Percentiles rank a stretch among this genome's conserved stretches.
phyloP scores from a whole-genome alignment of 352 stramenopile genomes.

The Phytopythium oedochilum region DNA sequence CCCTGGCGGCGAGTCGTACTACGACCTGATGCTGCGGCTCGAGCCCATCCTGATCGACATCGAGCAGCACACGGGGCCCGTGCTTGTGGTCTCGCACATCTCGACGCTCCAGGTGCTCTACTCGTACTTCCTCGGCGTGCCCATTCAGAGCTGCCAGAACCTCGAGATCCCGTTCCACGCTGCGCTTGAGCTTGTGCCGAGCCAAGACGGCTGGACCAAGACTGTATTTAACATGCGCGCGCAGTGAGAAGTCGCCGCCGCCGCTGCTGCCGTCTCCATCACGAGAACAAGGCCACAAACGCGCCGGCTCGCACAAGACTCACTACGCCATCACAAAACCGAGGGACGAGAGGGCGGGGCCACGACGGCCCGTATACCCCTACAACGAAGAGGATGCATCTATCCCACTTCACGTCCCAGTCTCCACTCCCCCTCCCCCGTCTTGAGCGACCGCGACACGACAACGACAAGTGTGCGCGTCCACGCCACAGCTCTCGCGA shows the following conservation, averaged over 20 bases:
- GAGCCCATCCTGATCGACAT: conserved; percentile 93
- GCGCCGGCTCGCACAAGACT: neutral
- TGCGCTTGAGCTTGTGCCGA: conserved; percentile 76
- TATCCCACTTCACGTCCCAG: neutral
- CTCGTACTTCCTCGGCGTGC: conserved; percentile 80
- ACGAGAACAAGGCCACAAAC: neutral
- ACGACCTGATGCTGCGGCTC: conserved; percentile 91
- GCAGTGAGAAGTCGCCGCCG: conserved; percentile 11
- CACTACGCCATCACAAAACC: neutral
- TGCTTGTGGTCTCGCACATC: conserved; percentile 84
- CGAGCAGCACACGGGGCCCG: conserved; percentile 80
- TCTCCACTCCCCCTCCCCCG: neutral
- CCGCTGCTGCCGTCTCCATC: neutral
- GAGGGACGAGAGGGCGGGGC: neutral
- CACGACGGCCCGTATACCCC: no score
- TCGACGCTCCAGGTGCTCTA: conserved; percentile 85
- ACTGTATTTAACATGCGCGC: conserved; percentile 82
- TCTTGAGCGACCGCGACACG: neutral
- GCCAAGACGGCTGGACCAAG: conserved; percentile 77
- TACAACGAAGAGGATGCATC: no score
- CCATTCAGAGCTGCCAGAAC: conserved; percentile 70
- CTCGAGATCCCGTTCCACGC: conserved; percentile 86
- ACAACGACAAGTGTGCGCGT: neutral
- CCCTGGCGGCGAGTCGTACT: conserved; percentile 91
- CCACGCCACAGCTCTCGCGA: neutral